Evolutionary conservation across 352 stramenopile species (phyloP).

Genomic region (Pythium dissimile): DNA sequence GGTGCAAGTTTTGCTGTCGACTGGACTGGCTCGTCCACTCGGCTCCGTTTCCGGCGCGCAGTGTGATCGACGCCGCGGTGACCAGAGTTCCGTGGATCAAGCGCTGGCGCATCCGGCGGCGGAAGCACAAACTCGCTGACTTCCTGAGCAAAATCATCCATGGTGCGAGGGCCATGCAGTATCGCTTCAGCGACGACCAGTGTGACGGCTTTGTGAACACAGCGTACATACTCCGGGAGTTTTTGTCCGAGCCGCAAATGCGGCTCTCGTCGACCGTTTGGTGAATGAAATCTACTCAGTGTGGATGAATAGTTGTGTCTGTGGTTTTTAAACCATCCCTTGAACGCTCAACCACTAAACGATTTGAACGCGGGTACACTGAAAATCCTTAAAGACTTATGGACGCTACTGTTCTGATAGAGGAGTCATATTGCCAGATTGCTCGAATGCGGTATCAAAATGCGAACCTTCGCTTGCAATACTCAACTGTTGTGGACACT

Average conservation of each 20-base stretch:
- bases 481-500: too few relatives aligned
- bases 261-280: slow-evolving; percentile 8
- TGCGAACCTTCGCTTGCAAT: too few relatives aligned
- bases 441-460: too few relatives aligned
- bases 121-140: slow-evolving; percentile 29
- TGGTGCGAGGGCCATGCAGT: slow-evolving; percentile 47
- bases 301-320: too few relatives aligned
- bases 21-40: slow-evolving; percentile 39
- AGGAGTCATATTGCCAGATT: too few relatives aligned
- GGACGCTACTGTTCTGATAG: too few relatives aligned
- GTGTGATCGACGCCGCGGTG: neutral
- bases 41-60: slow-evolving; percentile 43
- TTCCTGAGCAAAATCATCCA: slow-evolving; percentile 49
- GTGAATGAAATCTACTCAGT: slow-evolving; percentile 4
- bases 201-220: slow-evolving; percentile 47
- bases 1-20: slow-evolving; percentile 52
- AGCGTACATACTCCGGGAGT: slow-evolving; percentile 49
- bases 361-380: too few relatives aligned
- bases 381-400: too few relatives aligned
- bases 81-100: slow-evolving; percentile 1
- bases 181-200: slow-evolving; percentile 35
- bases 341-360: too few relatives aligned
- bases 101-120: slow-evolving; percentile 18
- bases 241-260: slow-evolving; percentile 37
- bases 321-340: too few relatives aligned